Evolutionary conservation across 257 asterid genomes (phyloP).

Genomic region (Nicotiana paniculata): DNA sequence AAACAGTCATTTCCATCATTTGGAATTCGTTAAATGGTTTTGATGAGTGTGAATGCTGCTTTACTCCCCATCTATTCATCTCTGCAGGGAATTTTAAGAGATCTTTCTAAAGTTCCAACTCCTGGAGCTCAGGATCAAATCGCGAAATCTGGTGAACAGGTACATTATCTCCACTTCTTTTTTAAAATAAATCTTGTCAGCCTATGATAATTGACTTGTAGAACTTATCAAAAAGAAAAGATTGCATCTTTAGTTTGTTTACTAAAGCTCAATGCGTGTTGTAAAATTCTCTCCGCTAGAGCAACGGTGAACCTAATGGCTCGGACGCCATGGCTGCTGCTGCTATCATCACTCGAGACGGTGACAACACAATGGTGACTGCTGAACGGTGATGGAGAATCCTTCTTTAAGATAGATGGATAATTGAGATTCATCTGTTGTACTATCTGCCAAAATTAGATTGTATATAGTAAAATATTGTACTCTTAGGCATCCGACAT

Average conservation of each 20-base stretch:
- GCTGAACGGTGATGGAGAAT: slow-evolving; percentile 17
- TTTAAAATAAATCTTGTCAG: neutral
- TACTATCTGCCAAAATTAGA: neutral
- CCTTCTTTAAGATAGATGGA: neutral
- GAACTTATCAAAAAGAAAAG: neutral
- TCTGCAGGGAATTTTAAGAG: slow-evolving; percentile 80
- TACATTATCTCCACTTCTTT: slow-evolving; percentile 6
- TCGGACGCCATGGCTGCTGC: slow-evolving; percentile 33
- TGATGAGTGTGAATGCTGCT: neutral
- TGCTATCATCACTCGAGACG: slow-evolving; percentile 36
- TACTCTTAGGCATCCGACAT: slow-evolving; percentile 6
- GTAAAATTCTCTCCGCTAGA: slow-evolving; percentile 25
- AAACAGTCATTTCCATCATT: neutral
- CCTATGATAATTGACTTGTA: neutral
- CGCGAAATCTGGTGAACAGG: slow-evolving; percentile 49
- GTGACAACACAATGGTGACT: slow-evolving; percentile 31
- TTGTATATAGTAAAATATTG: slow-evolving; percentile 5
- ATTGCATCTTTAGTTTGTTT: neutral
- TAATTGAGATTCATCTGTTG: neutral
- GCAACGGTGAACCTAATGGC: slow-evolving; percentile 43
- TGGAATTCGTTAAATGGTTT: neutral
- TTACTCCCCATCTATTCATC: neutral
- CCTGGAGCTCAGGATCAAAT: slow-evolving; percentile 43
- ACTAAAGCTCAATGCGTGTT: neutral
- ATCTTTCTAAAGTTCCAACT: slow-evolving; percentile 64